These are phyloP conservation scores for Helicocarpus griseus DNA, from an alignment of 2,329 filamentous ascomycete genomes.

Conservation along the genomic window DNA sequence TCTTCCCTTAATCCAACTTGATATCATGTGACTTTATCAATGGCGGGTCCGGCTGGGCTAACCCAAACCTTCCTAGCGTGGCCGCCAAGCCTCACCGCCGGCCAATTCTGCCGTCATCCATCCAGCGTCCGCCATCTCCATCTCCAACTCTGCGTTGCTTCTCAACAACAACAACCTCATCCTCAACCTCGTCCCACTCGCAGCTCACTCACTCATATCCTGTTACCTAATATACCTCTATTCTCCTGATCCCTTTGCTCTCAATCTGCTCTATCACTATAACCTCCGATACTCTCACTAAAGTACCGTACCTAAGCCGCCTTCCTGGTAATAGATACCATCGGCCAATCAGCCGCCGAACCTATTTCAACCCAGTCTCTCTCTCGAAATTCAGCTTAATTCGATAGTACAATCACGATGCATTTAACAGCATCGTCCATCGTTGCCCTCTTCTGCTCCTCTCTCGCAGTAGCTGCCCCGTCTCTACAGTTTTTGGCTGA, in stretches of 20 bases:
- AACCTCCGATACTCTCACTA: background rate
- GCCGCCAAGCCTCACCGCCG: background rate
- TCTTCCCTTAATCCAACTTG: too few relatives aligned
- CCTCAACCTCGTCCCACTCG: background rate
- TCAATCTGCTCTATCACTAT: too few relatives aligned
- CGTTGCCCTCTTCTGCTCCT: constrained; percentile 35
- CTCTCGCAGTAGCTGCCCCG: constrained; percentile 35
- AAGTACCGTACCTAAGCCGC: background rate
- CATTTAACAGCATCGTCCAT: constrained; percentile 28
- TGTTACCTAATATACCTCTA: background rate
- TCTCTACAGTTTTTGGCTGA: constrained; percentile 39
- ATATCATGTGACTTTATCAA: background rate
- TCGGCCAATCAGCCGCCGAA: too few relatives aligned
- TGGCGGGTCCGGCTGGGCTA: too few relatives aligned
- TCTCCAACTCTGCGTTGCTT: background rate
- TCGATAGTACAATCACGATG: constrained; percentile 24
- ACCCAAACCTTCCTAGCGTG: background rate
- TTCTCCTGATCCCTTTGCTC: background rate
- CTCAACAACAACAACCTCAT: too few relatives aligned
- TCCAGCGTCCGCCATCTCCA: background rate
- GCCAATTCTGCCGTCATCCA: background rate
- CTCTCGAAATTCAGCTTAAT: background rate
- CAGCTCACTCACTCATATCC: background rate
- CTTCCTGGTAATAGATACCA: background rate
- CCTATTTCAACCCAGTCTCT: background rate